A percentile compares a stretch with the other conserved stretches of the same genome.
phyloP scores from a whole-genome alignment of 163 green algal genomes.

The Chlamydomonas reinhardtii region DNA sequence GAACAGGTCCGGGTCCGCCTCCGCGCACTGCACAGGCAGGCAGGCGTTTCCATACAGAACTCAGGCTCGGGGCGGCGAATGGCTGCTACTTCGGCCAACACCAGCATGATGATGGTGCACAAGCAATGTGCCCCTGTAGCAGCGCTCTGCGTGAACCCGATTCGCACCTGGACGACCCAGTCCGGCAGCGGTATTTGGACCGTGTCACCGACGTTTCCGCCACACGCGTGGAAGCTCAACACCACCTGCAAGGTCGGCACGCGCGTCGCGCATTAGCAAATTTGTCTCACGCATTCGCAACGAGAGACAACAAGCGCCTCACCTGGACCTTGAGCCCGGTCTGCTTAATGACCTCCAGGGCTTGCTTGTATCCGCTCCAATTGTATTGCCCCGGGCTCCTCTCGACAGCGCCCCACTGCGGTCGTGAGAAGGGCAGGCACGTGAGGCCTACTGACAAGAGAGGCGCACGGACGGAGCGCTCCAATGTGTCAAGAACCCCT shows the following conservation, averaged over 20 bases:
- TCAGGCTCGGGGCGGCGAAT: no score
- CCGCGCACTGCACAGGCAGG: constrained; percentile 59
- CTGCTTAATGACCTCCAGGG: constrained; percentile 75
- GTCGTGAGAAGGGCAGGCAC: neutral
- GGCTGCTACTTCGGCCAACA: no score
- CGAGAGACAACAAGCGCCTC: neutral
- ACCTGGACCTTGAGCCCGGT: constrained; percentile 72
- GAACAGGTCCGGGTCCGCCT: constrained; percentile 93
- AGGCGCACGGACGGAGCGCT: no score
- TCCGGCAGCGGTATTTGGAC: constrained; percentile 71
- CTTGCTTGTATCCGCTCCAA: constrained; percentile 86
- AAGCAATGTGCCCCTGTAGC: no score
- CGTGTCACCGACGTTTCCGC: constrained; percentile 86
- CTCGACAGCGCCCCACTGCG: constrained; percentile 89
- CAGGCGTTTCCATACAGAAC: no score
- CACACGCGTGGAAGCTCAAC: constrained; percentile 89
- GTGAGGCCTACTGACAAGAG: no score
- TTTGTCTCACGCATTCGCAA: neutral
- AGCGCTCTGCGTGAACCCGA: no score
- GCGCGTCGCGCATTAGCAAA: neutral
- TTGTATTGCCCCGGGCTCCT: constrained; percentile 82
- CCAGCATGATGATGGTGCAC: no score
- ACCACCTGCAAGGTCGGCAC: constrained; percentile 64
- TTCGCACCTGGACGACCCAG: constrained; percentile 78
- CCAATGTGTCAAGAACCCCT: neutral